Evolutionary conservation across 2,329 filamentous ascomycete species (phyloP), one percentile per base, ranked within the genome.

Genomic region (Ophiostoma sp.): DNA sequence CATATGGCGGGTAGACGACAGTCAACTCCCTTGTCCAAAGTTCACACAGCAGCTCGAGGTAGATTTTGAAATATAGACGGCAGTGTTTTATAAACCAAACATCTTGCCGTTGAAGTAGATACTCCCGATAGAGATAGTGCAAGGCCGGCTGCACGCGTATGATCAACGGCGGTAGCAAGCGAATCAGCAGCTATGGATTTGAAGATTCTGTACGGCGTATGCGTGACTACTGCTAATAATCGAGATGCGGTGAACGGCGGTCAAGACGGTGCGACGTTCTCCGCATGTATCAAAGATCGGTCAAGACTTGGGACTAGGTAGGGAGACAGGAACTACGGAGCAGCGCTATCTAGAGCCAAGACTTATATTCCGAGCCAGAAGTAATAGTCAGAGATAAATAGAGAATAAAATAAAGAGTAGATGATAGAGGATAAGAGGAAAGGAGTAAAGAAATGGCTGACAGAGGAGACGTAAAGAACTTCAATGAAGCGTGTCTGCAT

Each of bases 151-250:
- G 14, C 12, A 5, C 9, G 55, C 38, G 55, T 38, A 11, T 38
- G 55, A 40, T 60, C 55, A 7, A 18, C 49, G 27, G 12, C 18
- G 49, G 47, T 18, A 60, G 27, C 55, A 60, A 18, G 55, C 55
- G 55, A 60, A 60, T 60, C 55, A 38, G 55, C 55, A 60, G 55
- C 55, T 38, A 60, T 60, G 55, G 27, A 60, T 60, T 60, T 60
- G 55, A 60, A 60, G 18, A 38, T 18, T 60, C 55, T 60, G 27
- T 27, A 27, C 27, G 27, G 27, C 27, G 27, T 27, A 27, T 27
- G 27, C 27, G 27, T 27, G 27, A 27, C 27, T 27, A 27, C 27
- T 27, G 27, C 27, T 27, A 27, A 27, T 60, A 8, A 58, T 58
- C 27, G 55, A 60, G 27, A 60, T 38, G 27, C 27, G 27, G 12